phyloP scores from a whole-genome alignment of 106 monocot species.

The Dioscorea zingiberensis region DNA sequence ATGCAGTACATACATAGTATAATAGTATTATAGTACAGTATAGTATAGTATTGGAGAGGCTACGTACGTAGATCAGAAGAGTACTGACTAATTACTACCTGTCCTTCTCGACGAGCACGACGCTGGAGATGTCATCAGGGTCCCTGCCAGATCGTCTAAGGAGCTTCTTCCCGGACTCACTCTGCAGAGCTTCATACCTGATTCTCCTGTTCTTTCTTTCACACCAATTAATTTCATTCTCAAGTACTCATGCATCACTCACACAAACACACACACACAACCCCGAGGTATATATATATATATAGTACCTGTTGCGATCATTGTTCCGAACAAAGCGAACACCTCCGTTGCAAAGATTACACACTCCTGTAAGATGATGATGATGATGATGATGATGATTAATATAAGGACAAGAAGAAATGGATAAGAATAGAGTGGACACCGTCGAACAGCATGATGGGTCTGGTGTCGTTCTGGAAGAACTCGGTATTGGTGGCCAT shows the following conservation, averaged over 20 bases:
- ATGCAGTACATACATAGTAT: too few relatives aligned
- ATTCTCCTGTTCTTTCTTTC: constrained; percentile 41
- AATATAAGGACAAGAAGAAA: too few relatives aligned
- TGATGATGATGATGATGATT: too few relatives aligned
- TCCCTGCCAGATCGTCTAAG: constrained; percentile 79
- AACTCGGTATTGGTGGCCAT: constrained; percentile 49
- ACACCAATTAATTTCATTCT: too few relatives aligned
- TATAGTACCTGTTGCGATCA: constrained; percentile 49
- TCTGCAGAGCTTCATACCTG: constrained; percentile 74
- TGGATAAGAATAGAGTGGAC: background rate
- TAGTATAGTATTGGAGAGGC: too few relatives aligned
- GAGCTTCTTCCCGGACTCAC: constrained; percentile 71
- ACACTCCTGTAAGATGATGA: constrained; percentile 88
- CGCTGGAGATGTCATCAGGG: constrained; percentile 94
- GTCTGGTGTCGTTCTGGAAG: constrained; percentile 63
- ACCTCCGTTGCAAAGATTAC: constrained; percentile 94
- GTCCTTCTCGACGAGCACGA: constrained; percentile 83
- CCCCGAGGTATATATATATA: background rate
- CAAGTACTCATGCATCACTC: background rate
- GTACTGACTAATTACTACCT: constrained; percentile 46
- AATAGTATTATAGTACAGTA: too few relatives aligned
- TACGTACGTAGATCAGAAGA: too few relatives aligned
- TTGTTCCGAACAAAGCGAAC: constrained; percentile 59
- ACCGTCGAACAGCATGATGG: constrained; percentile 99
- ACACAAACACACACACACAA: background rate